phyloP scores from a whole-genome alignment of 305 asterid genomes.

The Solanum hybrid region DNA sequence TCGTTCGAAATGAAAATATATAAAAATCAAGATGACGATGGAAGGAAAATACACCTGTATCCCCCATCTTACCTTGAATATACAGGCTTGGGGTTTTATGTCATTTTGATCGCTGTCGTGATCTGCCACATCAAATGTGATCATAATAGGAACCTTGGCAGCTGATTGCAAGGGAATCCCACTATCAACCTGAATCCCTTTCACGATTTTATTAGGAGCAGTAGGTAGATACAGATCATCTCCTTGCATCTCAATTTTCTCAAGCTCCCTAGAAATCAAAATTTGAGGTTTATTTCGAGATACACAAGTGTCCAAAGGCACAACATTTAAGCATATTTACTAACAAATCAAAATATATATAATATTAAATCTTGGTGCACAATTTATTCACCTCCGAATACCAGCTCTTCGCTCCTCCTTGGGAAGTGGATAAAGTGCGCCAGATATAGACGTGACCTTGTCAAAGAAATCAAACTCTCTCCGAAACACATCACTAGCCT shows the following conservation, averaged over 20 bases:
- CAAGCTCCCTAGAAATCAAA: constrained; percentile 66
- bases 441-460: constrained; percentile 97
- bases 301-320: background rate
- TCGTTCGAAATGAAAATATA: background rate
- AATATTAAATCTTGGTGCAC: background rate
- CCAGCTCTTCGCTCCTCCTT: constrained; percentile 98
- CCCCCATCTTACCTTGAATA: constrained; percentile 67
- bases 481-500: constrained; percentile 65
- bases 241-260: constrained; percentile 84
- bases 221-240: constrained; percentile 98
- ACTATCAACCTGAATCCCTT: constrained; percentile 89
- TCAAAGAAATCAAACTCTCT: constrained; percentile 98
- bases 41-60: background rate
- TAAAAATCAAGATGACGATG: background rate
- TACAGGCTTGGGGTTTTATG: constrained; percentile 91
- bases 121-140: constrained; percentile 92
- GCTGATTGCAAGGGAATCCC: constrained; percentile 99
- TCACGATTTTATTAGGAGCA: constrained; percentile 83
- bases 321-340: constrained; percentile 5
- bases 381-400: constrained; percentile 58
- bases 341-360: background rate
- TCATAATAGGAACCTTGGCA: constrained; percentile 99
- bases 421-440: constrained; percentile 84
- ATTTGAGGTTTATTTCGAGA: constrained; percentile 1
- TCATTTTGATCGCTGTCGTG: constrained; percentile 74